Evolutionary conservation across 2,329 filamentous ascomycete genomes (phyloP), one percentile per base, ranked within the genome.

Genomic region (Talaromyces sp.): DNA sequence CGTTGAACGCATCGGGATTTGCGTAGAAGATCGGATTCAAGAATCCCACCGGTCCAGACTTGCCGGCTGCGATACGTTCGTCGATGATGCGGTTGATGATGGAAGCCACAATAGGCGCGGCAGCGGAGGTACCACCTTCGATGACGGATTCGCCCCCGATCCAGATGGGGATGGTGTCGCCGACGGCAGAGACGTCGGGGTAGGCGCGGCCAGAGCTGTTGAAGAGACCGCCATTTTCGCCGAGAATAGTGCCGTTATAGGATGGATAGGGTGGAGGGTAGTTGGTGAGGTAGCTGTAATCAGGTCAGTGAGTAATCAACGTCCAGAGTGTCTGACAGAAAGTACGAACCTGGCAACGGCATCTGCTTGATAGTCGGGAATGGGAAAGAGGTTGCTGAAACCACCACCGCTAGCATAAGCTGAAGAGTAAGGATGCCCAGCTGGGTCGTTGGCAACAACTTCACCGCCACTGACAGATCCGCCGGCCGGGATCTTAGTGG

Each of bases 21-120:
- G n/a, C n/a, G 16, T 62, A 62, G 6, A 62, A 62, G 12, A 63
- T 44, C 3, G 57, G 37, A 39, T 63, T 61, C 58, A 62, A 50
- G 39, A 62, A 62, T 9, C 52, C 60, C 28, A 62, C 14, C n/a
- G 60, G 60, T 2, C 52, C 60, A 3, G 79, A 68, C 69, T 83
- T 81, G 2, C 82, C 82, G 3, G 73, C 74, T 0, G 79, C 73
- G 21, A 88, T 72, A 39, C 84, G 77, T 1, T 82, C 84, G 67
- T 88, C 86, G 67, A 89, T 89, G 62, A 89, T 75, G 4, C 89
- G 79, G 1, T 83, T 78, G 46, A 90, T 76, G 58, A 89, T 78
- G 8, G 80, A 83, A 0, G 84, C 82, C 28, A 85, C 83, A 0
- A 85, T 76, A 0, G 88, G 88, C 0, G 83, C 74, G 0, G 86